phyloP scores from a whole-genome alignment of 2,329 filamentous ascomycete species.

The Lachnellula occidentalis region DNA sequence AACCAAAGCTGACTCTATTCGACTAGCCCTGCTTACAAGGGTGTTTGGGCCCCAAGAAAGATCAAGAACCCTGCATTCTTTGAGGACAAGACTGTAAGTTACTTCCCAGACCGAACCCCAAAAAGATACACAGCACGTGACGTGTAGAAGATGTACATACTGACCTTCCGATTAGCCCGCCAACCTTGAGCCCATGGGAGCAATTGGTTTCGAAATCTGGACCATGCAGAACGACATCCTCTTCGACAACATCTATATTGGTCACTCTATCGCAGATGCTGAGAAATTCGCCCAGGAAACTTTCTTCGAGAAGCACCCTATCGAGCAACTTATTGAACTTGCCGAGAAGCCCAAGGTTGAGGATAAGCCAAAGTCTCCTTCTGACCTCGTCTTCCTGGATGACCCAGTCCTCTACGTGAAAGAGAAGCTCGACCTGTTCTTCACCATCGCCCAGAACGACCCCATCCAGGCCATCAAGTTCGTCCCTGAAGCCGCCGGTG shows the following conservation, averaged over 20 bases:
- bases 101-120: neutral
- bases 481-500: slow-evolving; percentile 85
- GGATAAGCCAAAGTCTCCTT: slow-evolving; percentile 59
- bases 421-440: slow-evolving; percentile 91
- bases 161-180: slow-evolving; percentile 38
- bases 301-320: slow-evolving; percentile 79
- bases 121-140: too few species aligned
- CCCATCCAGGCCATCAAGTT: slow-evolving; percentile 80
- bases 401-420: slow-evolving; percentile 83
- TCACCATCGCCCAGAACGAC: slow-evolving; percentile 73
- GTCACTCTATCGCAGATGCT: slow-evolving; percentile 91
- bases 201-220: slow-evolving; percentile 97
- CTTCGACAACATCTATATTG: slow-evolving; percentile 99
- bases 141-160: neutral
- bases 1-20: neutral
- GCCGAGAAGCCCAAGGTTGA: slow-evolving; percentile 71
- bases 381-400: slow-evolving; percentile 80
- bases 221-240: slow-evolving; percentile 99
- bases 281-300: slow-evolving; percentile 83
- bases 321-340: slow-evolving; percentile 76
- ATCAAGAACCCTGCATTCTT: slow-evolving; percentile 95
- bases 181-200: neutral
- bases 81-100: slow-evolving; percentile 91
- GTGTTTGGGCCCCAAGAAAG: slow-evolving; percentile 88
- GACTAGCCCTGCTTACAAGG: slow-evolving; percentile 94